phyloP scores from a whole-genome alignment of 140 eudicot species.

The Stevia rebaudiana region DNA sequence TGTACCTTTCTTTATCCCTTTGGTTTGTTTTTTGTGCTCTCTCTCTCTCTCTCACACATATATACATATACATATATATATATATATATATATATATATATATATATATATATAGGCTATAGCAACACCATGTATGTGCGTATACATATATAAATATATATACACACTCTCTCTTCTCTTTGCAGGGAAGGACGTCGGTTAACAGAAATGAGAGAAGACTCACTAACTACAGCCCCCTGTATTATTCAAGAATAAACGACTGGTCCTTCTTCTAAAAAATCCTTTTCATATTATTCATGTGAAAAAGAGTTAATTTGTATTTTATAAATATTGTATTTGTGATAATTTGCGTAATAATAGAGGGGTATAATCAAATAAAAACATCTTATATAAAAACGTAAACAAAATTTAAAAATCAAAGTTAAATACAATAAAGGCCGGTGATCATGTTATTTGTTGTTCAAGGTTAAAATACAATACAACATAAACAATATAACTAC shows the following conservation, averaged over 20 bases:
- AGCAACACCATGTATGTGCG: too few relatives aligned
- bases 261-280: slow-evolving; percentile 31
- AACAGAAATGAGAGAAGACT: slow-evolving; percentile 65
- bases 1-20: slow-evolving; percentile 38
- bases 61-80: neutral
- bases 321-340: too few relatives aligned
- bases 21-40: slow-evolving; percentile 23
- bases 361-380: too few relatives aligned
- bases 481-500: too few relatives aligned
- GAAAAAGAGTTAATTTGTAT: neutral
- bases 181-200: slow-evolving; percentile 76
- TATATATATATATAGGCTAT: too few relatives aligned
- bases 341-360: too few relatives aligned
- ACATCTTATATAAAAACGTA: too few relatives aligned
- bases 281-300: neutral
- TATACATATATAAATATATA: neutral
- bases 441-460: too few relatives aligned
- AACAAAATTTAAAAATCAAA: too few relatives aligned
- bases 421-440: too few relatives aligned
- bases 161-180: slow-evolving; percentile 39
- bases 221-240: slow-evolving; percentile 36
- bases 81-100: neutral
- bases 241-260: slow-evolving; percentile 28
- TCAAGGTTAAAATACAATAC: too few relatives aligned
- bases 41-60: slow-evolving; percentile 24